phyloP scores from a whole-genome alignment of 1,284 basidiomycete genomes.

The Trichosporon faecale region DNA sequence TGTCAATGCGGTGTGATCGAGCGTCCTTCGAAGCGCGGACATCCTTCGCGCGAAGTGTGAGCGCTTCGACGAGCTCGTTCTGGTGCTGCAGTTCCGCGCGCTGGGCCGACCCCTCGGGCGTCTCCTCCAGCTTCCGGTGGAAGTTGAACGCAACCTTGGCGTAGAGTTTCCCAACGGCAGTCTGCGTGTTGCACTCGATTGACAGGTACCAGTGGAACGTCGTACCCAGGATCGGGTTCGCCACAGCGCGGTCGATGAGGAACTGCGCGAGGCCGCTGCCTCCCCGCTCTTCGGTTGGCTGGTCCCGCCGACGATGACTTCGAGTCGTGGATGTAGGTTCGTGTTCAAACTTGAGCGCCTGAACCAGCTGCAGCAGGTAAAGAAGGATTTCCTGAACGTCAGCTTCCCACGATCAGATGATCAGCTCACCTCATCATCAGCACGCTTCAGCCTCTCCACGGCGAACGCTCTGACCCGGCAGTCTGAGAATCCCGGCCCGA shows the following conservation, averaged over 20 bases:
- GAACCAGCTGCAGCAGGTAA: constrained; percentile 93
- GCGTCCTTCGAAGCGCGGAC: constrained; percentile 86
- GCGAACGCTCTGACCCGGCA: constrained; percentile 90
- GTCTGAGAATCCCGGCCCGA: constrained; percentile 88
- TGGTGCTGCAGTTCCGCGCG: constrained; percentile 79
- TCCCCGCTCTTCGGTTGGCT: constrained; percentile 56
- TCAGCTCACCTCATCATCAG: constrained; percentile 81
- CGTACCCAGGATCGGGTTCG: constrained; percentile 81
- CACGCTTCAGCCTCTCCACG: constrained; percentile 81
- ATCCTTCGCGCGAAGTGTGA: constrained; percentile 80
- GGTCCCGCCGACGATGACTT: constrained; percentile 58
- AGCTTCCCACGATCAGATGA: not conserved
- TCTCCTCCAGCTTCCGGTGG: constrained; percentile 78
- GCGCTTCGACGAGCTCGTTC: constrained; percentile 75
- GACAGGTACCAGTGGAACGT: constrained; percentile 96
- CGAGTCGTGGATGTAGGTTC: constrained; percentile 31
- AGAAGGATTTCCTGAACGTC: constrained; percentile 73
- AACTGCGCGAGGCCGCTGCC: constrained; percentile 87
- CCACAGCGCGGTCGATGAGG: constrained; percentile 77
- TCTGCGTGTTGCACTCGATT: constrained; percentile 76
- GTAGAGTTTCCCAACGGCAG: constrained; percentile 84
- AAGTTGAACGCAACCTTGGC: constrained; percentile 83
- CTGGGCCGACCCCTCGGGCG: constrained; percentile 69
- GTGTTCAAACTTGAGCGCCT: constrained; percentile 89
- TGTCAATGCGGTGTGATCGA: constrained; percentile 95